phyloP scores from a whole-genome alignment of 768 basidiomycete genomes.

The Russula dissimulans region DNA sequence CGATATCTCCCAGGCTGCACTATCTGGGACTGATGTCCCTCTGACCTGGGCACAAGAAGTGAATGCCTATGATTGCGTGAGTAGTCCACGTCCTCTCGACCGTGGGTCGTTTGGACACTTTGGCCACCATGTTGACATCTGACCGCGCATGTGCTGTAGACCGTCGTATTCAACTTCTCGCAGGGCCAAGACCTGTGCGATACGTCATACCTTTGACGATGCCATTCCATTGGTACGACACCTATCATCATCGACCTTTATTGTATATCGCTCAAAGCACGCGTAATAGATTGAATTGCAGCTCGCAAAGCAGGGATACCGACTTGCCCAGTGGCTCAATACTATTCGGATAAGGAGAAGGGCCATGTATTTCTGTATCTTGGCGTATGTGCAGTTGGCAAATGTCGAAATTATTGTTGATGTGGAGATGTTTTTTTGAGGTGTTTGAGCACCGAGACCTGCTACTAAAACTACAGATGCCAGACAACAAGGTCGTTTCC shows the following conservation, averaged over 20 bases:
- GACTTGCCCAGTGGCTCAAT: not conserved
- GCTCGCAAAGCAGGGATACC: constrained; percentile 24
- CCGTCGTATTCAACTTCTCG: constrained; percentile 22
- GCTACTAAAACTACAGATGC: not conserved
- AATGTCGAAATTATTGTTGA: not conserved
- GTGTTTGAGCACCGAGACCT: not conserved
- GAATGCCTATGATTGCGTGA: constrained; percentile 10
- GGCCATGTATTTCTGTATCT: no score
- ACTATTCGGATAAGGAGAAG: constrained; percentile 8
- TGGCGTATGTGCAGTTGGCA: no score
- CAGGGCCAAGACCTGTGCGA: constrained; percentile 24
- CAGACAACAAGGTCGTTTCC: not conserved
- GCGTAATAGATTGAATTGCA: constrained; percentile 27
- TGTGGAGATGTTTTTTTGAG: no score
- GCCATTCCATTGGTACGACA: constrained; percentile 22
- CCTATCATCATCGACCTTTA: not conserved
- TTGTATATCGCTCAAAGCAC: not conserved
- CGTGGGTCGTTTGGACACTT: not conserved
- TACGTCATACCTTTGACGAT: constrained; percentile 20
- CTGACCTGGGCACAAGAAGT: constrained; percentile 25
- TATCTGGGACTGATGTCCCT: not conserved
- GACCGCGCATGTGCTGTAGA: not conserved
- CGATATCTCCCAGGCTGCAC: constrained; percentile 20
- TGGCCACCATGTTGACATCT: not conserved
- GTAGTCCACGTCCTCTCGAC: not conserved